Base-by-base conservation (phyloP, 306 rosid species). In the Trifolium repens region DNA sequence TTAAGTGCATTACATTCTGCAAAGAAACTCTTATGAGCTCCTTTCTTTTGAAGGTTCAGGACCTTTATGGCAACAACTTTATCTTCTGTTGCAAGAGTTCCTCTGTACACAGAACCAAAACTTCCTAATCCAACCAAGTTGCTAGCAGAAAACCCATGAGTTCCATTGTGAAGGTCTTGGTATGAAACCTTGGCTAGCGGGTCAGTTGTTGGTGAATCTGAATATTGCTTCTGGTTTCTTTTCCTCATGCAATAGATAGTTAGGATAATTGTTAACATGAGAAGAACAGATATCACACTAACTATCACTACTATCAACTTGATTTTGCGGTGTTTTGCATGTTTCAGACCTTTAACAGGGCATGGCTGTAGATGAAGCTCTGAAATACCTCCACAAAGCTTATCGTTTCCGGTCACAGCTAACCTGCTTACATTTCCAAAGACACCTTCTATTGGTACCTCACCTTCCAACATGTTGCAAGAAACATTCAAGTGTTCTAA, bases 1-100 rank as follows among this genome's bases (percentile, higher is more conserved):
- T 57, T 72, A 0, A 78, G 24, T 1, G 50, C 73, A 13, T 64
- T 72, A 39, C 82, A 79, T 65, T 79, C 78, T 0, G 8, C 13
- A 9, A 79, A 8, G 12, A 79, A 79, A 54, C 78, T 79, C 15
- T 64, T 72, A 15, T 47, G 71, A 30, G 74, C 74, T 53, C 78
- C 78, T 1, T 72, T 63, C 8, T 53, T 44, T 53, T 72, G 61
- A 17, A 79, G 82, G 5, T 62, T 78, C 0, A 78, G 30, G 3
- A 78, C 77, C 15, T 79, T 79, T 8, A 79, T 16, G 13, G 79
- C 83, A 44, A 79, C 46, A n/a, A 5, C 10, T 16, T 8, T 72
- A 19, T 65, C 54, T 72, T 79, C 37, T 8, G 50, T 59, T 10
- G 8, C 16, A 26, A 78, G 6, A 9, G 16, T 13, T 72, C 69